Evolutionary conservation across 2,329 filamentous ascomycete genomes (phyloP), one percentile per base, ranked within the genome.

Genomic region (Colletotrichum camelliae): DNA sequence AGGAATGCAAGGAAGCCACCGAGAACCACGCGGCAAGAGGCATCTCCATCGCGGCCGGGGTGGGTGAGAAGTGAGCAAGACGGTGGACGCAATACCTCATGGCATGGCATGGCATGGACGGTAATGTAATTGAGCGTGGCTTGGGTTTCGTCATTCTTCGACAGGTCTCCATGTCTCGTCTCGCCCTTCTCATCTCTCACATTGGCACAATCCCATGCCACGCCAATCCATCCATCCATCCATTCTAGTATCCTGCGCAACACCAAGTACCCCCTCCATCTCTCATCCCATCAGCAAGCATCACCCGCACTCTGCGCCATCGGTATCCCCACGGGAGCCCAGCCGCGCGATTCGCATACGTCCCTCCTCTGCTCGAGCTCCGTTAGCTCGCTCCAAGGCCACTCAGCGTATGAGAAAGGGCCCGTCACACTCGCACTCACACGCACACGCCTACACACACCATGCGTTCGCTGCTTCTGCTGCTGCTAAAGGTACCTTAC

Each of bases 151-250:
- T 58, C 29, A 61, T 60, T 69, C 55, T 35, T 43, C 29, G 61
- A 31, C 31, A 48, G 24, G 68, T 33, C 37, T 70, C 29, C 67
- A 57, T 69, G 35, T 68, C 43, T 48, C 43, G 43, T 48, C 37
- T 58, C 48, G 48, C 27, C 29, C 27, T 72, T 31, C 69, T 73
- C 62, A 67, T 62, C 55, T 67, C 39, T 73, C 70, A 75, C 39
- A 67, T 72, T 73, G 55, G n/a, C 61, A 39, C 24, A 62, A 62
- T 35, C 60, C 60, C 60, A 62, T 62, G 33, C 29, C 31, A 48
- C 43, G 43, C 43, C 43, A 48, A 62, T 62, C 60, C 60, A 62
- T 27, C 24, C 55, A 27, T 33, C 31, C 31, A 33, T 33, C 43
- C 43, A 21, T 48, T n/a, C 43, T 48, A 24, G 24, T 24, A 24